Evolutionary conservation across 345 rosid species (phyloP).

Genomic region (Eutrema heterophyllum): DNA sequence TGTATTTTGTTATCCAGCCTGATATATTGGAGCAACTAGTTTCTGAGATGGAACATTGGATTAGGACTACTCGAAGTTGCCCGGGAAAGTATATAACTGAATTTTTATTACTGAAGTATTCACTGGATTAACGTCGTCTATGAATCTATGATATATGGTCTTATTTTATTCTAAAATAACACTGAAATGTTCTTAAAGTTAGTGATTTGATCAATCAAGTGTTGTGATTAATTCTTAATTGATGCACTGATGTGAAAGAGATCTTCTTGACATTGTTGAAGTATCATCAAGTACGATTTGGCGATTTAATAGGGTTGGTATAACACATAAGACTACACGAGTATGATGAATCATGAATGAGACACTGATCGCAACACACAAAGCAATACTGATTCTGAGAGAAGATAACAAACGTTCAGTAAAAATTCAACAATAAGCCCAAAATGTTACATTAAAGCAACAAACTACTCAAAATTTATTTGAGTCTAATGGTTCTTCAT

Average conservation of each 20-base stretch:
- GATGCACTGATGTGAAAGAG: conserved; percentile 75
- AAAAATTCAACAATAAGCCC: no score
- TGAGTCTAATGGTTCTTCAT: no score
- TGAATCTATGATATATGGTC: not conserved
- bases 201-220: not conserved
- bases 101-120: not conserved
- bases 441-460: no score
- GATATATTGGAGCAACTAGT: conserved; percentile 77
- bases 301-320: no score
- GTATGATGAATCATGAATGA: no score
- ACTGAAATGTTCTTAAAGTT: not conserved
- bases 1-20: conserved; percentile 49
- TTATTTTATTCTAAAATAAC: not conserved
- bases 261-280: no score
- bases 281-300: no score
- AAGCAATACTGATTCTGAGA: no score
- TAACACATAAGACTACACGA: no score
- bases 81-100: conserved; percentile 72
- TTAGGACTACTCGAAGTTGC: conserved; percentile 53
- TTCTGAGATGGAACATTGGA: conserved; percentile 84
- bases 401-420: no score
- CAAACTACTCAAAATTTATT: no score
- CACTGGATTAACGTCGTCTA: not conserved
- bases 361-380: no score
- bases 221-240: not conserved